Evolutionary conservation across 1,284 basidiomycete species (phyloP), one percentile per base, ranked within the genome.

Genomic region (Microbotryum violaceum): DNA sequence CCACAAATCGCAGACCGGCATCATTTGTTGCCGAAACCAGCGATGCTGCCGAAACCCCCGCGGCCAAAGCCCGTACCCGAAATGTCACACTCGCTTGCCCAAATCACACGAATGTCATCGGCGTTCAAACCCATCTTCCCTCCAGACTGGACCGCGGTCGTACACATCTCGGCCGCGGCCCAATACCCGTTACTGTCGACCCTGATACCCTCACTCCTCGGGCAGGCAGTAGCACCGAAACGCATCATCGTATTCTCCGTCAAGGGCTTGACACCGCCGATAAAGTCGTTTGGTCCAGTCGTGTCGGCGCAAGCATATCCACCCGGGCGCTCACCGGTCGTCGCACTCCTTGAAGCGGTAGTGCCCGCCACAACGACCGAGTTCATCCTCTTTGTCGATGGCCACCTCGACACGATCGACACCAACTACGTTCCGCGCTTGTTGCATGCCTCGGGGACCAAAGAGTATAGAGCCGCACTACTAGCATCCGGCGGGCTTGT

Each of bases 371-470:
- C 60, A 49, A 21, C n/a, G 9, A 60, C 49, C 23, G 54, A 58
- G 9, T 56, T 33, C 33, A 7, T 65, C 47, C 23, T 67, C 33
- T 54, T 61, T 21, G 54, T 67, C 49, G 65, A 63, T 52, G 60
- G 54, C n/a, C 48, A 64, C 56, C 46, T 60, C n/a, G 51, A 52
- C 20, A 3, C 27, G 8, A 47, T 27, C 18, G 21, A 21, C 37
- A 23, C 27, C 20, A 31, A 47, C 14, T 66, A 68, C 54, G 62
- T 56, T 33, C 21, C 49, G 8, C 45, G 45, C 2, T 55, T 66
- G 21, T 29, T 69, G 47, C 61, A 62, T 48, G 67, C 64, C n/a
- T 54, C 61, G 10, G 65, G 62, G 16, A 69, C 65, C 16, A 54
- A 47, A 27, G 58, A 58, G 47, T 69, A 63, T 51, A 20, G 49